Percentiles rank a stretch among this genome's conserved stretches.
Evolutionary conservation across 139 green algal species (phyloP).

Genomic region (Zygnema cylindricum): DNA sequence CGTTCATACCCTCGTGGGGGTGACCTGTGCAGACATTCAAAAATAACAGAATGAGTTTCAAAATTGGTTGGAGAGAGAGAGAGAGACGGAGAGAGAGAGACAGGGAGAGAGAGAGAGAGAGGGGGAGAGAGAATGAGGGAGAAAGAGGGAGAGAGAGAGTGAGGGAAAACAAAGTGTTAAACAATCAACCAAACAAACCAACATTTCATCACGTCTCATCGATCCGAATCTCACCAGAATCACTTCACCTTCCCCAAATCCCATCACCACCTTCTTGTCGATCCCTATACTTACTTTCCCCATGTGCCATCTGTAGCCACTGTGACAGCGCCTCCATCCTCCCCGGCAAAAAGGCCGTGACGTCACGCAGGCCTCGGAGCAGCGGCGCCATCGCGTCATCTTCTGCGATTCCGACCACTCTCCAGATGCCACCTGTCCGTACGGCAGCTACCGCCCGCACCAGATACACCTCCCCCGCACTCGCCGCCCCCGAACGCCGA

Average conservation of each 20-base stretch:
- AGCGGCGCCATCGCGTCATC: constrained; percentile 6
- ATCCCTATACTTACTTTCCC: neutral
- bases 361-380: constrained; percentile 11
- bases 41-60: neutral
- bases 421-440: neutral
- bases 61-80: too few relatives aligned
- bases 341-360: neutral
- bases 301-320: neutral
- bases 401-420: constrained; percentile 8
- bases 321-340: constrained; percentile 2
- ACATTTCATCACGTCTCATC: neutral
- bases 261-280: neutral
- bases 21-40: neutral
- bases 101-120: too few relatives aligned
- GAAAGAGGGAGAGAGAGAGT: too few relatives aligned
- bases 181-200: too few relatives aligned
- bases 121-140: too few relatives aligned
- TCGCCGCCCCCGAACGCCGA: neutral
- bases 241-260: neutral
- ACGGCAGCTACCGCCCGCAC: constrained; percentile 5
- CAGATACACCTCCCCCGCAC: constrained; percentile 2
- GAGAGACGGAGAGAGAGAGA: too few relatives aligned
- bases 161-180: too few relatives aligned
- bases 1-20: neutral
- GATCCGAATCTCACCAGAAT: neutral